Percentiles rank a stretch among this genome's conserved stretches.
Evolutionary conservation across 306 rosid species (phyloP).

Genomic region (Macrotyloma uniflorum): DNA sequence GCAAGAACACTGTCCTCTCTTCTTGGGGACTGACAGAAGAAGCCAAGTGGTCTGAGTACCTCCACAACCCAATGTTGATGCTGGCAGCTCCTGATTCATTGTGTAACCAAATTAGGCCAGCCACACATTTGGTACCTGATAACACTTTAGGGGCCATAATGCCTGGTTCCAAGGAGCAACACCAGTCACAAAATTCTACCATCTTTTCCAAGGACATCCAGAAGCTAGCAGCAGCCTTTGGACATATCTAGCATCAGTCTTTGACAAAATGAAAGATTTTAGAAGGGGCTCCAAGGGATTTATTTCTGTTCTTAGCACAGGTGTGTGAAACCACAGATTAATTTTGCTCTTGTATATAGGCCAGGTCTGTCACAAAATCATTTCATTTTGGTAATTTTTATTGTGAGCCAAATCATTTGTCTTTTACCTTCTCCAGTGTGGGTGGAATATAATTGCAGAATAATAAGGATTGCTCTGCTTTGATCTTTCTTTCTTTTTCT

Average conservation of each 20-base stretch:
- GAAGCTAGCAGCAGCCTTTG: slow-evolving; percentile 53
- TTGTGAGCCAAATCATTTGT: slow-evolving; percentile 45
- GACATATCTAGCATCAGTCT: slow-evolving; percentile 45
- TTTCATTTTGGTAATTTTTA: slow-evolving; percentile 38
- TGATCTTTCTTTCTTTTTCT: slow-evolving; percentile 10
- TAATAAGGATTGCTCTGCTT: slow-evolving; percentile 45
- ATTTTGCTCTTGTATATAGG: slow-evolving; percentile 47
- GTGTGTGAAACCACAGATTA: slow-evolving; percentile 44
- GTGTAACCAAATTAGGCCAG: slow-evolving; percentile 46
- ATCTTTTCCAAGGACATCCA: slow-evolving; percentile 50
- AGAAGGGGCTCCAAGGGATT: slow-evolving; percentile 15
- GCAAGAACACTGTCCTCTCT: slow-evolving; percentile 39
- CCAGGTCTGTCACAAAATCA: slow-evolving; percentile 33
- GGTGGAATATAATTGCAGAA: slow-evolving; percentile 41
- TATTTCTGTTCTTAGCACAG: slow-evolving; percentile 34
- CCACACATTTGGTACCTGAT: slow-evolving; percentile 44
- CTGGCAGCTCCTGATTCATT: slow-evolving; percentile 42
- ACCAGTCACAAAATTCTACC: slow-evolving; percentile 35
- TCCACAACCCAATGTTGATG: slow-evolving; percentile 54
- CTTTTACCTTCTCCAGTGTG: slow-evolving; percentile 35
- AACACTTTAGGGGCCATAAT: slow-evolving; percentile 40
- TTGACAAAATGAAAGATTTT: slow-evolving; percentile 19
- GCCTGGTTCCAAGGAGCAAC: slow-evolving; percentile 48
- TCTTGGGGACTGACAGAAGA: slow-evolving; percentile 57
- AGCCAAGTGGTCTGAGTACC: slow-evolving; percentile 58